These are phyloP conservation scores for Solanum dulcamara DNA, from an alignment of 257 asterid genomes.

Conservation along the genomic window DNA sequence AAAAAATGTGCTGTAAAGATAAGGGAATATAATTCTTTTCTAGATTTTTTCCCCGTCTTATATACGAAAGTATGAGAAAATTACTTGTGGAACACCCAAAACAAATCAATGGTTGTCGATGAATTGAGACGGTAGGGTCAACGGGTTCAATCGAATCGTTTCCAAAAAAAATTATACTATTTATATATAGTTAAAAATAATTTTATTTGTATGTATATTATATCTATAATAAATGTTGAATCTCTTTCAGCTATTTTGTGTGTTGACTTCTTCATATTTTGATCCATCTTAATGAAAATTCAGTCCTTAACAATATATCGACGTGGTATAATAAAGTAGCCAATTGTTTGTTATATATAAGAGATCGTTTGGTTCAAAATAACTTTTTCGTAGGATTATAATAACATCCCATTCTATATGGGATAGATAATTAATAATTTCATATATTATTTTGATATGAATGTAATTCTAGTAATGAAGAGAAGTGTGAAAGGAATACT, in stretches of 20 bases:
- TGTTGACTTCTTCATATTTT: not conserved
- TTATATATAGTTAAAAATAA: too few relatives aligned
- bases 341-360: not conserved
- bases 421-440: not conserved
- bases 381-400: not conserved
- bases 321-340: too few relatives aligned
- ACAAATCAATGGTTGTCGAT: not conserved
- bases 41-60: not conserved
- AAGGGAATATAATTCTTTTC: slow-evolving; percentile 28
- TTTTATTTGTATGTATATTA: too few relatives aligned
- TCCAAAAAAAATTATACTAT: too few relatives aligned
- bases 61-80: not conserved
- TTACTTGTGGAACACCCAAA: not conserved
- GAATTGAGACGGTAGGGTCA: not conserved
- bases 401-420: not conserved
- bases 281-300: not conserved
- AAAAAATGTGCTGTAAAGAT: slow-evolving; percentile 14
- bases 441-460: not conserved
- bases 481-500: slow-evolving; percentile 6
- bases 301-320: too few relatives aligned
- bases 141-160: not conserved
- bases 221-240: too few relatives aligned
- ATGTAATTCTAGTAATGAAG: not conserved
- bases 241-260: too few relatives aligned
- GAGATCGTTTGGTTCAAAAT: not conserved